Percentiles rank a stretch among this genome's conserved stretches.
phyloP scores from a whole-genome alignment of 495 filamentous ascomycete genomes.

The Melanomma pulvis-pyrius region DNA sequence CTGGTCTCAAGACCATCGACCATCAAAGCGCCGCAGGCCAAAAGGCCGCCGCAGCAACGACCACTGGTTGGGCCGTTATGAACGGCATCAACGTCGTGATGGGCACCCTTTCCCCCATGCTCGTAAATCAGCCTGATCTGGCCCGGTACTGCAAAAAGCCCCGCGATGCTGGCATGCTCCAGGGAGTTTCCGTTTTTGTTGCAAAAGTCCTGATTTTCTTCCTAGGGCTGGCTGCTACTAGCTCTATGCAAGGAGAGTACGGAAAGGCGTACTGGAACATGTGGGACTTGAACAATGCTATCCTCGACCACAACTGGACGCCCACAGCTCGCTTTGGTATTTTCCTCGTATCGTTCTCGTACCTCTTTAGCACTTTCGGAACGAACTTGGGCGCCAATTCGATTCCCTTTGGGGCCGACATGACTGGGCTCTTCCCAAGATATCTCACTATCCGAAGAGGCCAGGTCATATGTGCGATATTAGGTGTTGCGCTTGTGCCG shows the following conservation, averaged over 20 bases:
- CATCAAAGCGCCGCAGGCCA: not conserved
- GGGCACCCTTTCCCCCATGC: conserved; percentile 12
- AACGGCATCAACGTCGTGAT: conserved; percentile 21
- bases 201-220: conserved; percentile 23
- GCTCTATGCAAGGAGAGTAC: conserved; percentile 7
- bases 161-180: conserved; percentile 18
- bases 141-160: conserved; percentile 18
- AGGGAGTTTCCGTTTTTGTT: conserved; percentile 13
- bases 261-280: conserved; percentile 29
- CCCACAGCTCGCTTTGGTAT: conserved; percentile 11
- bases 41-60: conserved; percentile 10
- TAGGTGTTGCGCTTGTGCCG: conserved; percentile 45
- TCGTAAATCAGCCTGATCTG: conserved; percentile 20
- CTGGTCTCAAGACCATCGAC: conserved; percentile 2
- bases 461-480: conserved; percentile 42
- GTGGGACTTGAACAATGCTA: conserved; percentile 27
- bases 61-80: conserved; percentile 23
- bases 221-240: conserved; percentile 12
- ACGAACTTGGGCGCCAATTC: conserved; percentile 36
- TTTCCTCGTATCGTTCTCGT: conserved; percentile 18
- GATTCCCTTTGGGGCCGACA: conserved; percentile 45
- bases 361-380: conserved; percentile 17
- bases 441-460: conserved; percentile 45
- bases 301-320: conserved; percentile 27
- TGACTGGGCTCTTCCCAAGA: conserved; percentile 41